phyloP scores from a whole-genome alignment of 1,284 basidiomycete genomes.

The Albatrellus sp. region DNA sequence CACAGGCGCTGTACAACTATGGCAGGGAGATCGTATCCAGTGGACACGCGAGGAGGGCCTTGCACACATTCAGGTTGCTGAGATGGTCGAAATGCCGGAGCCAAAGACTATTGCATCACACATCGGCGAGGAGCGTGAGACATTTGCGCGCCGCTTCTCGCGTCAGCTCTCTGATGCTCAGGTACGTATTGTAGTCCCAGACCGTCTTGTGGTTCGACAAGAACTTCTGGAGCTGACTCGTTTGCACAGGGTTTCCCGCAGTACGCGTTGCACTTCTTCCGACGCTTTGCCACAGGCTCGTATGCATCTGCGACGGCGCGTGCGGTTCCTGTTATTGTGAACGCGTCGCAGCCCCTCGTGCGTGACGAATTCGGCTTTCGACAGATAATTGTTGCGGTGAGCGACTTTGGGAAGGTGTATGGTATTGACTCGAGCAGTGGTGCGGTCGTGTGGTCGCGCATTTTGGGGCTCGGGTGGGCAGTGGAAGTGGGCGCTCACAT shows the following conservation, averaged over 20 bases:
- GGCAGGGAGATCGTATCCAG: constrained; percentile 47
- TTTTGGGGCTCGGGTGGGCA: constrained; percentile 58
- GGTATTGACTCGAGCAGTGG: constrained; percentile 76
- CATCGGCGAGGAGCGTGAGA: constrained; percentile 31
- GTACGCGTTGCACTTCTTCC: constrained; percentile 56
- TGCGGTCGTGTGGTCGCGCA: constrained; percentile 62
- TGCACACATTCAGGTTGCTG: constrained; percentile 48
- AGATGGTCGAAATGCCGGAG: constrained; percentile 76
- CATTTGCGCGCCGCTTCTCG: constrained; percentile 39
- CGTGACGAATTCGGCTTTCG: constrained; percentile 83
- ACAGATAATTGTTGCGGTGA: constrained; percentile 72
- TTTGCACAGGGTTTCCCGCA: constrained; percentile 51
- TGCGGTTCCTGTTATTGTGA: constrained; percentile 12
- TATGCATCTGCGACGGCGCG: constrained; percentile 34
- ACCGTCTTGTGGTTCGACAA: background rate
- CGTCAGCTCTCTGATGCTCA: constrained; percentile 56
- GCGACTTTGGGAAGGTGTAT: constrained; percentile 65
- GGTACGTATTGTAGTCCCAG: constrained; percentile 23
- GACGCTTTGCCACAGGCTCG: constrained; percentile 64
- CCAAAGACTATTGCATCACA: constrained; percentile 19
- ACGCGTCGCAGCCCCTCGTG: constrained; percentile 26
- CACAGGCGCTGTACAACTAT: constrained; percentile 71
- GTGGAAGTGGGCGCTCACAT: constrained; percentile 39
- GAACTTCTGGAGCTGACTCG: background rate
- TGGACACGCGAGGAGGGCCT: constrained; percentile 85